A percentile compares a stretch with the other conserved stretches of the same genome.
These are phyloP conservation scores for Thamnidium elegans DNA, from an alignment of 192 early-diverging fungal species.

Conservation along the genomic window DNA sequence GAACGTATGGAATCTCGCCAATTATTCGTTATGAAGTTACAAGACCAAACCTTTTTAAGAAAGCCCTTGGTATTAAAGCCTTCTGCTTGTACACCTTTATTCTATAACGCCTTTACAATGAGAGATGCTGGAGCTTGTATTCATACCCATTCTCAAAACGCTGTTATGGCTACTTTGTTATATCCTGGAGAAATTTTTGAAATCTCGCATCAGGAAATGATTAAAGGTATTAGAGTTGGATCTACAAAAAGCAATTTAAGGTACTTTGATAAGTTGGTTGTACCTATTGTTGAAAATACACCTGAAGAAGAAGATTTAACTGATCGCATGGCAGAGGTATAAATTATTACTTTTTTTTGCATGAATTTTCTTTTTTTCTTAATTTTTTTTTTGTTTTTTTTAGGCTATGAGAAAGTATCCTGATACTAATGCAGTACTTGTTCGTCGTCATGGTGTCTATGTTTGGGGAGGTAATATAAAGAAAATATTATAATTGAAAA, in stretches of 20 bases:
- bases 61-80: slow-evolving; percentile 74
- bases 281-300: slow-evolving; percentile 97
- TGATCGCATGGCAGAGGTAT: slow-evolving; percentile 74
- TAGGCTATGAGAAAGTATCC: slow-evolving; percentile 86
- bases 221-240: slow-evolving; percentile 92
- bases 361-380: slow-evolving; percentile 4
- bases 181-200: slow-evolving; percentile 70
- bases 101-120: slow-evolving; percentile 89
- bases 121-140: slow-evolving; percentile 87
- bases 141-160: slow-evolving; percentile 95
- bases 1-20: slow-evolving; percentile 84
- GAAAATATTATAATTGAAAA: neutral
- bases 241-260: slow-evolving; percentile 57
- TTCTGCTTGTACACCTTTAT: slow-evolving; percentile 93
- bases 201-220: slow-evolving; percentile 98
- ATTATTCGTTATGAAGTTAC: slow-evolving; percentile 77
- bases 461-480: slow-evolving; percentile 82
- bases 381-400: neutral
- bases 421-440: slow-evolving; percentile 91
- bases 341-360: neutral
- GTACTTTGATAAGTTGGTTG: slow-evolving; percentile 79
- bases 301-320: slow-evolving; percentile 90
- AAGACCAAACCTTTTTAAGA: slow-evolving; percentile 58
- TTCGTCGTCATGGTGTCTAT: slow-evolving; percentile 94
- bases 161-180: slow-evolving; percentile 90